Conservation (phyloP, 177 flowering plant genomes). For the Vitis hybrid region DNA sequence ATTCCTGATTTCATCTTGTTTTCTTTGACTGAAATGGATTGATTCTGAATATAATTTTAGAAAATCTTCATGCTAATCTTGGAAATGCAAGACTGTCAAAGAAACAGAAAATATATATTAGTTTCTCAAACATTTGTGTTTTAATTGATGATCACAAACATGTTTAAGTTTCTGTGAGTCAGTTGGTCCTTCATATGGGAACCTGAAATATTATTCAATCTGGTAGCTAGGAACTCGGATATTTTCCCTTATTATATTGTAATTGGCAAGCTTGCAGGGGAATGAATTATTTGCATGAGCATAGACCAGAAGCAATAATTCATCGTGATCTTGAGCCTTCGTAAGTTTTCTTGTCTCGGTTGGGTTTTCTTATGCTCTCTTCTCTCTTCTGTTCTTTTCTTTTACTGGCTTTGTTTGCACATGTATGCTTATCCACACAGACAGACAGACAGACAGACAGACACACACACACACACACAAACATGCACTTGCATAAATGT, state of each 20-base stretch:
- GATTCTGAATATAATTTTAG: too few species aligned
- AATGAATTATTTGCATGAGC: conserved; percentile 92
- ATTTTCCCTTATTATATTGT: conserved; percentile 1
- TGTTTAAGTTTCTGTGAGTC: too few species aligned
- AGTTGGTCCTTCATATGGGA: too few species aligned
- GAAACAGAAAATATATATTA: too few species aligned
- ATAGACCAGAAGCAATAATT: conserved; percentile 81
- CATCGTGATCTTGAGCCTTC: conserved; percentile 99
- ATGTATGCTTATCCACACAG: neutral
- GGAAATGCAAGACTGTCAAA: too few species aligned
- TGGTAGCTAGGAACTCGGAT: neutral
- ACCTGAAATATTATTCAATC: neutral
- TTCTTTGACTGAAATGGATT: too few species aligned
- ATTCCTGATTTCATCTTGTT: too few species aligned
- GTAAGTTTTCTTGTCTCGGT: conserved; percentile 47
- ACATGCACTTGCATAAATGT: neutral
- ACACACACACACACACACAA: neutral
- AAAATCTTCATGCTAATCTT: too few species aligned
- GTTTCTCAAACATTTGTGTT: too few species aligned
- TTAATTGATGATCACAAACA: too few species aligned
- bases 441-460: neutral
- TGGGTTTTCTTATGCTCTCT: too few species aligned
- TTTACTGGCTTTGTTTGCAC: neutral
- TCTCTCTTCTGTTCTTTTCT: neutral
- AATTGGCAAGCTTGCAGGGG: conserved; percentile 60